Base-by-base conservation (phyloP, 345 rosid species). In the Corchorus capsularis region DNA sequence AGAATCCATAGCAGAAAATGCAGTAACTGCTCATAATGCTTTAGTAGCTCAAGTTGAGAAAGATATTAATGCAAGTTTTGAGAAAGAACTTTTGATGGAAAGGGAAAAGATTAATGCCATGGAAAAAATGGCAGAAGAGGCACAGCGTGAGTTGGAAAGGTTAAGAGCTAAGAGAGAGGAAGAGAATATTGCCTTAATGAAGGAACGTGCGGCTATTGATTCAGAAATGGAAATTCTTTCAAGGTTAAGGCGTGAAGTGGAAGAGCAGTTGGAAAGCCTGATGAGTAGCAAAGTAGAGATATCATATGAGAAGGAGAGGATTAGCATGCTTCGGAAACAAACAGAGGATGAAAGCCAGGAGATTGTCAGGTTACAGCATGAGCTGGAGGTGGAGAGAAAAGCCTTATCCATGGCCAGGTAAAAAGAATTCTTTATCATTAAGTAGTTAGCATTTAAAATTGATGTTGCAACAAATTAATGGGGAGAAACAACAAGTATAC, bases 351-450 rank as follows among this genome's bases (percentile, higher is more conserved):
- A 93, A 79, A 96, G 80, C 83, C 89, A 87, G 78, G 92, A 89
- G 85, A 89, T 92, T 46, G 63, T 87, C 55, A 83, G 88, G 69
- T 83, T 93, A 75, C 97, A 92, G 64, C 81, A 89, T 59, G 98
- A 96, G 72, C 87, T 96, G 70, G 89, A 92, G 77, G 92, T 91
- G 62, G 98, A 93, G 83, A 85, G 91, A 64, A 93, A 89, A 81
- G 93, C 98, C 79, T 82, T 93, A 83, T 85, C 94, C 37, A 85
- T 89, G 88, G 99, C 98, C 84, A 92, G 98, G 99, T 92, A 84
- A 77, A 65, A 67, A 57, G 67, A 41, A 39, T 39, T 53, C 76
- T 62, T 64, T 3, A 7, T 53, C 49, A 46, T 53, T 64, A 65
- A 22, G 6, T 62, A 4, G 34, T 69, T 37, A 37, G 39, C 65